Base-by-base conservation (phyloP, 257 asterid species). In the Linaria vulgaris region DNA sequence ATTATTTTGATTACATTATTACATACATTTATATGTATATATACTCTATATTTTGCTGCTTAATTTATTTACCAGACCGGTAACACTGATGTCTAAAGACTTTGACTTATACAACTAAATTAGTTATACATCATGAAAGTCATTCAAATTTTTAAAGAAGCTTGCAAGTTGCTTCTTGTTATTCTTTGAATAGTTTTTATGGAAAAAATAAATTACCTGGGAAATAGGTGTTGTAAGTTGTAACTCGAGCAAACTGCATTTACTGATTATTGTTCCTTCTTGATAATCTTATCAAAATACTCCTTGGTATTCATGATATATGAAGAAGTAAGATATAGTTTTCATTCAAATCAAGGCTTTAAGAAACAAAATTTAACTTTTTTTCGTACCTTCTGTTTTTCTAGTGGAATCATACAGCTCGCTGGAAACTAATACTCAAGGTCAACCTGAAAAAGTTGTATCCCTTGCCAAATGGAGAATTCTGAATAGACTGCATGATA, bases 381-480 rank as follows among this genome's bases (percentile, higher is more conserved):
- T 58, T 58, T 43, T 75, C 77, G 23, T 61, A 39, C 66, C 69
- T 50, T 69, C 66, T 77, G 62, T 62, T 72, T 63, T 74, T 11
- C 56, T 68, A 92, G 98, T 94, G 99, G 97, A 94, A 59, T 87
- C 99, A 66, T 94, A 80, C 68, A 84, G 79, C 48, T 94, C 99
- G 17, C 83, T 94, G 79, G 97, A 94, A 73, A 84, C 77, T 61
- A 94, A 90, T 70, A 90, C 99, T 51, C 84, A 81, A 79, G 97
- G 95, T 47, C 96, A 85, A 67, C 50, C 87, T 46, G 74, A 74
- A 31, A 74, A 81, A 51, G 65, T 75, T 73, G 82, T 87, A 53
- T 69, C 99, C 24, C 85, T 94, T 77, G 81, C 97, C 15, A 94
- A 94, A 79, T 94, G 99, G 99, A 90, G 99, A 79, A 90, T 94